Base-by-base conservation (phyloP, 768 basidiomycete species). In the Mycena filopes region DNA sequence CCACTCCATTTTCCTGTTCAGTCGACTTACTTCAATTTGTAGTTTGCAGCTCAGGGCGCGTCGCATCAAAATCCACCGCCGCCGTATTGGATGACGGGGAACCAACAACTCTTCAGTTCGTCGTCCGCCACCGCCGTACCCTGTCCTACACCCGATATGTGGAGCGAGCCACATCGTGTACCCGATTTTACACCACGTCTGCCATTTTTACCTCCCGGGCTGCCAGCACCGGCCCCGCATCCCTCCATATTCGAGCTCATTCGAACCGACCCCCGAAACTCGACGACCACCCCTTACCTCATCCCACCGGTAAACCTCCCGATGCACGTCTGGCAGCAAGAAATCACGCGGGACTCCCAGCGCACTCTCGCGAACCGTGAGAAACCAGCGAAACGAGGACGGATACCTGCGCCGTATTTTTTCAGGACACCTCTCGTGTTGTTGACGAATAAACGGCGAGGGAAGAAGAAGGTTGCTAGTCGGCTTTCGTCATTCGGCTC, bases 171-270 rank as follows among this genome's bases (percentile, higher is more conserved):
- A 3, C 13, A 6, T 10, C 42, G 23, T 3, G 43, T 21, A 46
- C 20, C 31, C 3, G 31, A 25, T 40, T 42, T 18, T 21, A 55
- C 28, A 20, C n/a, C 26, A 23, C 20, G 21, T 29, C 21, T 16
- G 4, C 13, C 4, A 21, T 5, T 23, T 42, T n/a, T 15, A 20
- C 43, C 55, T 42, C 40, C 41, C 7, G 26, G 25, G 12, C 25
- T 38, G 5, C 23, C 29, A 26, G 31, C 2, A 15, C 51, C 51
- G 11, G n/a, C n/a, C n/a, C 56, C 36, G 36, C 36, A 60, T 11
- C 65, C 41, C n/a, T 60, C 65, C 29, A 66, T 66, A 10, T 66
- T 66, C 41, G 65, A 66, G 15, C 65, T 66, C 47, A 60, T 66
- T 10, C 28, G 25, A 31, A 16, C 26, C n/a, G 53, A 49, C 4